phyloP scores from a whole-genome alignment of 2,329 filamentous ascomycete genomes.

The Calonectria honghensis region DNA sequence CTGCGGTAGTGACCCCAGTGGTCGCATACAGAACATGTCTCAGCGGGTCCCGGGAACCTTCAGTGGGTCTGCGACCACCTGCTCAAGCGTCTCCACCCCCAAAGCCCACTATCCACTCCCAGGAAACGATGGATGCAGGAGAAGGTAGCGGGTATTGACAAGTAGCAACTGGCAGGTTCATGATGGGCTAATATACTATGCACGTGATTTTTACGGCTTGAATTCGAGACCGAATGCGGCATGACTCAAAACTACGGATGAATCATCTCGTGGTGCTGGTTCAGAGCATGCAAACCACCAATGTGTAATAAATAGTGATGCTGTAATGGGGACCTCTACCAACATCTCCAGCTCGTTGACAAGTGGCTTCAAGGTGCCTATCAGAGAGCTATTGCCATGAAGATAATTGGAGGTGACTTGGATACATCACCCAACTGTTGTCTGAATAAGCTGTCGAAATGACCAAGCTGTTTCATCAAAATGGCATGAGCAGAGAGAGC shows the following conservation, averaged over 20 bases:
- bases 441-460: neutral
- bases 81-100: constrained; percentile 23
- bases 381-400: neutral
- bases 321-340: neutral
- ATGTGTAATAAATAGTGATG: neutral
- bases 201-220: constrained; percentile 12
- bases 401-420: neutral
- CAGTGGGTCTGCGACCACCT: constrained; percentile 36
- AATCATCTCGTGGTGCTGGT: constrained; percentile 5
- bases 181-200: neutral
- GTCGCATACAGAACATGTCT: constrained; percentile 33
- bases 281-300: neutral
- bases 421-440: neutral
- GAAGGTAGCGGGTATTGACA: neutral
- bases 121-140: constrained; percentile 9
- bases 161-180: neutral
- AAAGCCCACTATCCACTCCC: constrained; percentile 29
- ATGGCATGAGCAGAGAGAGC: neutral
- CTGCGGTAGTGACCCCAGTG: constrained; percentile 48
- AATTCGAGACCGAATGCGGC: constrained; percentile 7
- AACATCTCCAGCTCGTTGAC: neutral
- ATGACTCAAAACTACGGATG: constrained; percentile 12
- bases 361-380: neutral
- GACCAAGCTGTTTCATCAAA: neutral
- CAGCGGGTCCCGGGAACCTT: constrained; percentile 23